phyloP scores from a whole-genome alignment of 2,329 filamentous ascomycete genomes.

The Thelonectria discophora region DNA sequence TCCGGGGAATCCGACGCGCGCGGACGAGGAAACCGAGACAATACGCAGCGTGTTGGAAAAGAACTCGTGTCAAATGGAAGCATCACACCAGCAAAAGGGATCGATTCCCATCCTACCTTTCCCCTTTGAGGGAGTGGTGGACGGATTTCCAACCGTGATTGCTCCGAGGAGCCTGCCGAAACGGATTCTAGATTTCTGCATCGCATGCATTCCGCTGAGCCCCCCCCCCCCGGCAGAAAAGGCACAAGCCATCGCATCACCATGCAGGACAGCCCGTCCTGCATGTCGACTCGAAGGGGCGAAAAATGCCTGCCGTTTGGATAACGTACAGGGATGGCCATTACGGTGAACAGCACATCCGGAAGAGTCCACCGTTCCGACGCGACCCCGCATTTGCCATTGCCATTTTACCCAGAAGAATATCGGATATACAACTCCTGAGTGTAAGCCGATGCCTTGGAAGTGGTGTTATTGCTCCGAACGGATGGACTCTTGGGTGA shows the following conservation, averaged over 20 bases:
- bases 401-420: no score
- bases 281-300: background rate
- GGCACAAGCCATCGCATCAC: background rate
- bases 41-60: background rate
- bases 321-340: conserved; percentile 12
- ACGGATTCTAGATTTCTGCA: conserved; percentile 2
- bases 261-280: background rate
- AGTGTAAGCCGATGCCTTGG: conserved; percentile 6
- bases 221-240: background rate
- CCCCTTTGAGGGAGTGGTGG: background rate
- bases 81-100: conserved; percentile 35
- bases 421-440: conserved; percentile 15
- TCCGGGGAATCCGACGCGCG: conserved; percentile 21
- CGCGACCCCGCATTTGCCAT: background rate
- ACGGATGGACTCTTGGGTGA: conserved; percentile 3
- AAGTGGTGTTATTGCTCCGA: conserved; percentile 14
- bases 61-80: conserved; percentile 1
- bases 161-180: conserved; percentile 30
- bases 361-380: conserved; percentile 15
- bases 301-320: conserved; percentile 6
- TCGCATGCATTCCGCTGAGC: background rate
- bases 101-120: background rate
- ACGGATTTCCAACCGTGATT: conserved; percentile 16
- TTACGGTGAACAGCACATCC: conserved; percentile 9
- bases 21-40: conserved; percentile 8